Conservation (phyloP, 345 rosid species). For the Gossypioides kirkii region DNA sequence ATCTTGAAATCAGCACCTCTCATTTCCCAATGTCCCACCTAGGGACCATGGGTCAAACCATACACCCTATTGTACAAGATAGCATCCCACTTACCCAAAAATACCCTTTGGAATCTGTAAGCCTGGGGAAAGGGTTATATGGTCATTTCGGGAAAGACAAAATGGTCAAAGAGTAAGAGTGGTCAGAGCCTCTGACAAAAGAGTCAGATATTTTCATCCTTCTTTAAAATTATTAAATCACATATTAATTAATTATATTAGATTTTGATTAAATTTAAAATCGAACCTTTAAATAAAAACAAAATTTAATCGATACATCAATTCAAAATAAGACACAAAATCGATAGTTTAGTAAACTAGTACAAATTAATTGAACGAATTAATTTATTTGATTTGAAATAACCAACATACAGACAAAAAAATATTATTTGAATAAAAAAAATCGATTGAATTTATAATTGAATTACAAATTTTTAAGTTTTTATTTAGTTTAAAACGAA, state of each 20-base stretch:
- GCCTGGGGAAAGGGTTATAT: background rate
- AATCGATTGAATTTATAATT: too few species aligned
- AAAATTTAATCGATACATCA: too few species aligned
- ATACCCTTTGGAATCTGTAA: background rate
- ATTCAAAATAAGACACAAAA: too few species aligned
- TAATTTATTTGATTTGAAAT: too few species aligned
- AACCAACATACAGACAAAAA: too few species aligned
- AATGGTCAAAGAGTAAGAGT: conserved; percentile 24
- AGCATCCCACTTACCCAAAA: background rate
- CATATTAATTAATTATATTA: background rate
- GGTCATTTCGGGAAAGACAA: conserved; percentile 19
- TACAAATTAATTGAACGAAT: too few species aligned
- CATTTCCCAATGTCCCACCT: conserved; percentile 20
- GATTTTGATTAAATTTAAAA: background rate
- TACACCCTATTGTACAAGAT: background rate
- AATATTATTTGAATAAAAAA: too few species aligned
- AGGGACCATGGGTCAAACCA: background rate
- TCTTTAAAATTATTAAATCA: background rate
- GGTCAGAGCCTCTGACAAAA: conserved; percentile 21
- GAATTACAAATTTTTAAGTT: too few species aligned
- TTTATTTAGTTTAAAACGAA: too few species aligned
- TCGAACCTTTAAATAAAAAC: background rate
- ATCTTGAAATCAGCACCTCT: conserved; percentile 33
- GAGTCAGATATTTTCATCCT: background rate
- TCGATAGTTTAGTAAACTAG: too few species aligned